These are phyloP conservation scores for Isabelozyma rhagii DNA, from an alignment of 805 yeast species.

Conservation along the genomic window DNA sequence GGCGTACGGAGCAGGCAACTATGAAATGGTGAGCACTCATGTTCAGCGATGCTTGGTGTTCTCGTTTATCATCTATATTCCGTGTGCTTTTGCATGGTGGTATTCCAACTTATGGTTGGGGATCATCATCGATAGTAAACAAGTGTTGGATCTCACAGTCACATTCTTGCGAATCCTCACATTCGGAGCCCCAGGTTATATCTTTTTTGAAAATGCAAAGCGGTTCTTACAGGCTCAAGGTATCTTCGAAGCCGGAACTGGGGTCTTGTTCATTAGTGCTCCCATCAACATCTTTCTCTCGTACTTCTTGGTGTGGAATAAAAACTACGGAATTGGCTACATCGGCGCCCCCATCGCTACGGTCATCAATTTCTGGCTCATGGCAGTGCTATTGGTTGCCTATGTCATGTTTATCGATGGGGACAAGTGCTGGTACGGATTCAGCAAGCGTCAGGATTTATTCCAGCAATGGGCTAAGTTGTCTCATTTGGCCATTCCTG, in stretches of 20 bases:
- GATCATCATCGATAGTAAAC: constrained; percentile 28
- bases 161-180: constrained; percentile 32
- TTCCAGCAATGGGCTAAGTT: constrained; percentile 35
- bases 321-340: constrained; percentile 37
- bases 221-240: constrained; percentile 46
- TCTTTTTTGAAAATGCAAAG: constrained; percentile 39
- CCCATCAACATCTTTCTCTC: constrained; percentile 39
- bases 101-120: constrained; percentile 23
- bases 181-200: constrained; percentile 42
- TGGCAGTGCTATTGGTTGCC: constrained; percentile 32
- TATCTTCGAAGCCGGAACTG: constrained; percentile 46
- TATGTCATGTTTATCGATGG: constrained; percentile 56
- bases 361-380: constrained; percentile 40
- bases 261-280: constrained; percentile 38
- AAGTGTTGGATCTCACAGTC: constrained; percentile 33
- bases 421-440: constrained; percentile 67
- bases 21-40: constrained; percentile 30
- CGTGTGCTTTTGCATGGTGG: constrained; percentile 43
- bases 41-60: constrained; percentile 39
- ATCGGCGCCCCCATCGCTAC: constrained; percentile 44
- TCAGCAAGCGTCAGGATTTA: constrained; percentile 32
- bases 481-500: constrained; percentile 40
- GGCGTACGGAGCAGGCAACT: constrained; percentile 43
- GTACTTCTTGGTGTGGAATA: constrained; percentile 42
- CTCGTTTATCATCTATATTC: constrained; percentile 31